Evolutionary conservation across 257 asterid genomes (phyloP), one percentile per base, ranked within the genome.

Genomic region (Capsicum chinense): DNA sequence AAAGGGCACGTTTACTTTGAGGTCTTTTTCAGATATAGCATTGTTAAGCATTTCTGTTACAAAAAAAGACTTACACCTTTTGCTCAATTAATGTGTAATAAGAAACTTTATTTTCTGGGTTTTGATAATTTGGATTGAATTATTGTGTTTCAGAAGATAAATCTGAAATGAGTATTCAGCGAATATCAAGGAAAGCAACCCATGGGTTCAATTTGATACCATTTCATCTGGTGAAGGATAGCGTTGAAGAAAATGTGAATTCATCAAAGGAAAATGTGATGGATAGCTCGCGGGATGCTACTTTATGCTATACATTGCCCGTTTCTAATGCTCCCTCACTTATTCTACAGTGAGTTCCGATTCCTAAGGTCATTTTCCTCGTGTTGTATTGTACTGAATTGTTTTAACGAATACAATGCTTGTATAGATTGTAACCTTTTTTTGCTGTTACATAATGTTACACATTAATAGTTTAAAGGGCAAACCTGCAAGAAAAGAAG

Each of bases 181-280:
- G 59, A 79, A 85, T 95, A 64, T 92, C 99, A 13, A 90, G 99
- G 80, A 92, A 89, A 87, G 83, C 95, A 11, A 90, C 84, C 70
- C 79, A 52, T 2, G 98, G 99, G 74, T 95, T 95, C 91, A 89
- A 89, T 89, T 87, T 95, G 91, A 89, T 95, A 71, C 92, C 98
- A 12, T 91, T 80, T 82, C 84, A 81, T 58, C 21, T 83, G 80
- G 88, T 88, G 79, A 88, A 87, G 63, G 88, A 86, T 17, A 42
- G 85, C 14, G 74, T 73, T 56, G 88, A 83, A 80, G 94, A 84
- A 73, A 83, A 83, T 79, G 83, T 90, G 62, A 91, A 39, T 39
- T 39, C 44, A 39, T 39, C 44, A 39, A 39, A 39, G 44, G 44
- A 85, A 35, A 81, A 68, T 58, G 52, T 6, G 35, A 57, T 48